Percentiles rank a stretch among this genome's conserved stretches.
Evolutionary conservation across 2,329 filamentous ascomycete species (phyloP).

Genomic region (Trichoderma brevicompactum): DNA sequence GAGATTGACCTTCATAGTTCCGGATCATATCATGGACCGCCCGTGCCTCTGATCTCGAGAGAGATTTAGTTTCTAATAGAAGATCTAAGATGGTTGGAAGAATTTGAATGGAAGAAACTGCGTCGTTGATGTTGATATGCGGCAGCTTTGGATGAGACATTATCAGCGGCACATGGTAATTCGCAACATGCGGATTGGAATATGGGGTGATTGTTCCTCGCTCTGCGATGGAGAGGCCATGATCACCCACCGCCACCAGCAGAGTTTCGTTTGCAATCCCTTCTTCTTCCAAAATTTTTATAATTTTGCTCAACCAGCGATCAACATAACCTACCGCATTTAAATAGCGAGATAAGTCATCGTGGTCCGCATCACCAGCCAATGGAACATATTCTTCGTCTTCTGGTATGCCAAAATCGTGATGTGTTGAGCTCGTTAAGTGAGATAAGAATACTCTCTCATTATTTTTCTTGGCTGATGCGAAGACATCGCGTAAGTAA

Average conservation of each 20-base stretch:
- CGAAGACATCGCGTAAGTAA: conserved; percentile 42
- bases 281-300: conserved; percentile 40
- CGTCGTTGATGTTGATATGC: conserved; percentile 38
- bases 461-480: conserved; percentile 32
- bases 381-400: conserved; percentile 32
- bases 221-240: conserved; percentile 43
- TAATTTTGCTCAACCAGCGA: conserved; percentile 40
- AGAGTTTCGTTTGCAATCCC: conserved; percentile 43
- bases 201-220: conserved; percentile 40
- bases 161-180: conserved; percentile 42
- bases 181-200: conserved; percentile 41
- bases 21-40: conserved; percentile 40
- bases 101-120: conserved; percentile 42
- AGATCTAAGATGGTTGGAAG: conserved; percentile 44
- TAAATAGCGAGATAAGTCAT: conserved; percentile 41
- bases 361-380: conserved; percentile 33
- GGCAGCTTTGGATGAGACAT: conserved; percentile 43
- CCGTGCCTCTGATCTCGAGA: conserved; percentile 35
- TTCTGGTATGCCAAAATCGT: conserved; percentile 39
- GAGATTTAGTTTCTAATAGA: conserved; percentile 41
- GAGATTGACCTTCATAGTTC: conserved; percentile 44
- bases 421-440: conserved; percentile 44
- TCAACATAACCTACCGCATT: conserved; percentile 42
- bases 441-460: conserved; percentile 44
- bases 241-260: conserved; percentile 43